Conservation (phyloP, 495 filamentous ascomycete species). For the Aspergillus taichungensis region DNA sequence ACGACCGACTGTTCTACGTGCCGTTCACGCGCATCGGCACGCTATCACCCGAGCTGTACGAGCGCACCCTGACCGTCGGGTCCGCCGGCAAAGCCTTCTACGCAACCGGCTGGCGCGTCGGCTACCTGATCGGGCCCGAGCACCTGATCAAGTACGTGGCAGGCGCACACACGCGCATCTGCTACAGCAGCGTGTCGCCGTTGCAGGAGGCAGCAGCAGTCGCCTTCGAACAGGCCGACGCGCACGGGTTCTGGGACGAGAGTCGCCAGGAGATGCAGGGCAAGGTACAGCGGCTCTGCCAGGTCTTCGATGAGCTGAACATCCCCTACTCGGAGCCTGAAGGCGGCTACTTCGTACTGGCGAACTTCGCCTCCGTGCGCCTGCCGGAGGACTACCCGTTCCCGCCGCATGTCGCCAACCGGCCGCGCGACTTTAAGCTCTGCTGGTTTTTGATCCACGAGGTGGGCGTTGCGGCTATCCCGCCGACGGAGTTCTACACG, state of each 20-base stretch:
- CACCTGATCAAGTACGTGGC: conserved; percentile 87
- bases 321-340: conserved; percentile 90
- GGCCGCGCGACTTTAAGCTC: conserved; percentile 88
- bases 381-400: conserved; percentile 76
- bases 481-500: conserved; percentile 94
- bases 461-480: conserved; percentile 90
- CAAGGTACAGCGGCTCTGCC: conserved; percentile 84
- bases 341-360: conserved; percentile 93
- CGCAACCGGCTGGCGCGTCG: conserved; percentile 92
- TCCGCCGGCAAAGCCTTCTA: conserved; percentile 98
- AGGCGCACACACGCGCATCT: conserved; percentile 91
- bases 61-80: conserved; percentile 84
- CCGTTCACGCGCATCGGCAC: conserved; percentile 91
- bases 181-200: conserved; percentile 87
- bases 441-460: conserved; percentile 96
- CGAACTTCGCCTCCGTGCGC: conserved; percentile 77
- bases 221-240: conserved; percentile 84
- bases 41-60: conserved; percentile 75
- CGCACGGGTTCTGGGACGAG: conserved; percentile 80
- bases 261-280: conserved; percentile 74
- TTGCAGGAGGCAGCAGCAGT: conserved; percentile 95
- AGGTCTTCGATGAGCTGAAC: conserved; percentile 79
- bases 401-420: conserved; percentile 74
- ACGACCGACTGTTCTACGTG: conserved; percentile 89
- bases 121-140: conserved; percentile 84